Evolutionary conservation across 768 basidiomycete species (phyloP), one percentile per base, ranked within the genome.

Genomic region (Termitomyces sp.): DNA sequence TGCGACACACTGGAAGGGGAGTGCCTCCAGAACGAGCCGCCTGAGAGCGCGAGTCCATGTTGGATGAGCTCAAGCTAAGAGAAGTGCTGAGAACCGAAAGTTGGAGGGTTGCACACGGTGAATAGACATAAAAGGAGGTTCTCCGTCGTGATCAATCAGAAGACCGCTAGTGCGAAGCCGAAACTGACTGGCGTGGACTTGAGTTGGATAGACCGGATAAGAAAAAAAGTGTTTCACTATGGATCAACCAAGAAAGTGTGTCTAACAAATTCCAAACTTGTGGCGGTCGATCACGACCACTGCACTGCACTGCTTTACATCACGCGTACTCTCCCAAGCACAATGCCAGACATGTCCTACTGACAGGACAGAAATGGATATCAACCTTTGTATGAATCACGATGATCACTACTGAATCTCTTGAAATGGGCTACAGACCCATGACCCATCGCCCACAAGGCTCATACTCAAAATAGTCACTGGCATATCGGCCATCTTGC

Each of bases 1-100:
- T 14, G 30, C 22, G 8, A 59, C 55, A 44, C 56, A 58, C 57
- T 20, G 54, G 36, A 70, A 68, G 71, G 67, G 50, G 70, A 63
- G 13, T 61, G 50, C 38, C 65, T 54, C 36, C 47, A n/a, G 54
- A 22, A 48, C 60, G 62, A n/a, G 57, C 56, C 18, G 68, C 60
- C 41, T 68, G 66, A 24, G 67, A 62, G 32, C 57, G 63, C 54
- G 64, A 64, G 45, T 74, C 67, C 70, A 60, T 63, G 44, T 22
- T 7, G 13, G 28, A 50, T 49, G 32, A 36, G n/a, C 35, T 52
- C 49, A 46, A 53, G 40, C 48, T 45, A 22, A 30, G 32, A 44
- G 41, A 16, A 30, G 44, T 45, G 48, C 18, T 35, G 46, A 13
- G 52, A 32, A n/a, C 28, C 9, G 26, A 11, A 24, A 35, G 22